A percentile compares a stretch with the other conserved stretches of the same genome.
phyloP scores from a whole-genome alignment of 2,329 filamentous ascomycete genomes.

The Orbilia brochopaga region DNA sequence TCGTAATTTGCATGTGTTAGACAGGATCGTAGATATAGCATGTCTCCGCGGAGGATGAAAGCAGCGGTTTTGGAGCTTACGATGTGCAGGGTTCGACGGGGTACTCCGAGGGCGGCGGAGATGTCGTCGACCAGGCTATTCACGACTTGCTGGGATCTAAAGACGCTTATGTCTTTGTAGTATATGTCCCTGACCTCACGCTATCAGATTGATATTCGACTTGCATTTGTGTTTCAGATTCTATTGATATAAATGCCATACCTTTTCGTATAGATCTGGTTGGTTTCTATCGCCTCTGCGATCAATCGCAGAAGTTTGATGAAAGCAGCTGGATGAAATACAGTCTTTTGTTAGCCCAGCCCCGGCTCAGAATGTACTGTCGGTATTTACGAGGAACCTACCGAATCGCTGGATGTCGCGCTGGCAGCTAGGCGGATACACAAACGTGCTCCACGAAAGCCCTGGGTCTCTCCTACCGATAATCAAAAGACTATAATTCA shows the following conservation, averaged over 20 bases:
- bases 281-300: conserved; percentile 30
- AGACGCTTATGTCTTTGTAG: conserved; percentile 76
- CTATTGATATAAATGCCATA: neutral
- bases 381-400: neutral
- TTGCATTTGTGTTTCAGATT: neutral
- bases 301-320: conserved; percentile 29
- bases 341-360: neutral
- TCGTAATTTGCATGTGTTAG: conserved; percentile 18
- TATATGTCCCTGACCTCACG: conserved; percentile 71
- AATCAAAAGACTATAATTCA: neutral
- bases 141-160: conserved; percentile 71
- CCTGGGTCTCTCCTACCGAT: conserved; percentile 16
- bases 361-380: neutral
- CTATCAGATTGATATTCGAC: conserved; percentile 3
- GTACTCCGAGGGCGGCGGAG: conserved; percentile 70
- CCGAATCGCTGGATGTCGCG: conserved; percentile 31
- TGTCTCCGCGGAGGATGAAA: neutral
- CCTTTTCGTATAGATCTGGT: conserved; percentile 46
- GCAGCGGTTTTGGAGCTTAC: conserved; percentile 60
- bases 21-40: neutral
- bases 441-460: conserved; percentile 31
- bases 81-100: conserved; percentile 72
- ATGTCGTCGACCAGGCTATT: conserved; percentile 76
- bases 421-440: conserved; percentile 25
- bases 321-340: conserved; percentile 19